A percentile compares a stretch with the other conserved stretches of the same genome.
These are phyloP conservation scores for Ganoderma lucidum DNA, from an alignment of 1,284 basidiomycete genomes.

Conservation along the genomic window DNA sequence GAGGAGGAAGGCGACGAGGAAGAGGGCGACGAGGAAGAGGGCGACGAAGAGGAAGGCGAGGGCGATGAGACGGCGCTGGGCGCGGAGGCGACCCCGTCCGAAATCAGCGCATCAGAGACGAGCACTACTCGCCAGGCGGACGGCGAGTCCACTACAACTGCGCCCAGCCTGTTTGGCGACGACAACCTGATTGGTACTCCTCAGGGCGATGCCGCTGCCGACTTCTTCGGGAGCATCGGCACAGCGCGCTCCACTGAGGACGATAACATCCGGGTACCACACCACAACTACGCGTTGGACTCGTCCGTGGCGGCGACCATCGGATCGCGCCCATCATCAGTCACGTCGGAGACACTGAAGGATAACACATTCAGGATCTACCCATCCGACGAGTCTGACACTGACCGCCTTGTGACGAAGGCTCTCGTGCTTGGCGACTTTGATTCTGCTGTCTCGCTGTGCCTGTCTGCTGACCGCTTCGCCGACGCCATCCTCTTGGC, in stretches of 20 bases:
- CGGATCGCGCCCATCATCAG: slow-evolving; percentile 87
- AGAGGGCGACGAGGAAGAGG: slow-evolving; percentile 34
- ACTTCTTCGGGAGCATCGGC: slow-evolving; percentile 92
- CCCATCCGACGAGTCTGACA: slow-evolving; percentile 87
- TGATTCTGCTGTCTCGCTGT: slow-evolving; percentile 90
- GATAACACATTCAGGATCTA: slow-evolving; percentile 93
- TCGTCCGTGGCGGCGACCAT: slow-evolving; percentile 89
- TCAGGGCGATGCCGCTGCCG: slow-evolving; percentile 71
- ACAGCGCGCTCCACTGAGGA: slow-evolving; percentile 62
- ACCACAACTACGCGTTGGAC: slow-evolving; percentile 80
- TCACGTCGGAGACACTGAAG: slow-evolving; percentile 77
- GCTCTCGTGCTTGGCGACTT: slow-evolving; percentile 97
- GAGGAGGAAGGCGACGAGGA: slow-evolving; percentile 40
- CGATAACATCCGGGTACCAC: slow-evolving; percentile 73
- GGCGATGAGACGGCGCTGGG: slow-evolving; percentile 47
- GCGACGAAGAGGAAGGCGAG: slow-evolving; percentile 46
- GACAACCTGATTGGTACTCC: slow-evolving; percentile 69
- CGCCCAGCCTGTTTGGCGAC: slow-evolving; percentile 89
- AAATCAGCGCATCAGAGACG: slow-evolving; percentile 72
- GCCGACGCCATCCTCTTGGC: slow-evolving; percentile 96
- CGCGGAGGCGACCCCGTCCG: slow-evolving; percentile 72
- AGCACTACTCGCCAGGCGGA: slow-evolving; percentile 68
- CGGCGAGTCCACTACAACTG: slow-evolving; percentile 82
- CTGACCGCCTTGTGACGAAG: slow-evolving; percentile 90
- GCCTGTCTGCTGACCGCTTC: slow-evolving; percentile 89